Base-by-base conservation (phyloP, 75 land plant genomes). In the Pinus tabuliformis region DNA sequence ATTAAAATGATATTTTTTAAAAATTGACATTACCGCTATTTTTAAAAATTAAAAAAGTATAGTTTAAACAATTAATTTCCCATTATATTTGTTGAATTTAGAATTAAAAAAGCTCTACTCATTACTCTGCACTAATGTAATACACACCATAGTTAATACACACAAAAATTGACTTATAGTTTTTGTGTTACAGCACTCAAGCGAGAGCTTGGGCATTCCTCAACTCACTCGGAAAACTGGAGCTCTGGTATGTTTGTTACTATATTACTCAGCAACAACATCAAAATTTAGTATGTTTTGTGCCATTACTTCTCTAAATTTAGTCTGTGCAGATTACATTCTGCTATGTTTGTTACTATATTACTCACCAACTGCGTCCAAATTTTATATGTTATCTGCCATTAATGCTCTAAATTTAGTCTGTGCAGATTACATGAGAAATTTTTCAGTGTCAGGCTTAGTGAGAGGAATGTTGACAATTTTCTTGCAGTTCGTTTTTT, bases 401-500 rank as follows among this genome's bases (percentile, higher is more conserved):
- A 33, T 33, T 33, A 33, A 33, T 33, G 33, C 2, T 33, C 33
- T 33, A 26, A 26, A 26, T 0, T 26, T 26, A 26, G 26, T 0
- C 22, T 68, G 42, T 39, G 42, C 13, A 68, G 6, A 39, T 68
- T 68, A 9, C 49, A 68, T 66, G 18, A 17, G 24, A 68, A 68
- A 39, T 42, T 68, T 68, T 68, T 49, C 54, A 39, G n/a, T 6
- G 15, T 62, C 57, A 42, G 14, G 13, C 22, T 60, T 70, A 22
- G 22, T 76, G n/a, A 26, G 57, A 22, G 17, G 11, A 24, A 58
- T 18, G 24, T 78, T 24, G 64, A 22, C 36, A 58, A 57, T 78
- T 39, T 68, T 8, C 56, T 57, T 74, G 33, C 92, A 94, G 97
- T 92, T 94, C 92, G 91, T 91, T 62, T 93, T 87, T 84, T 90